Evolutionary conservation across 495 filamentous ascomycete genomes (phyloP).

Genomic region (Xylaria flabelliformis): DNA sequence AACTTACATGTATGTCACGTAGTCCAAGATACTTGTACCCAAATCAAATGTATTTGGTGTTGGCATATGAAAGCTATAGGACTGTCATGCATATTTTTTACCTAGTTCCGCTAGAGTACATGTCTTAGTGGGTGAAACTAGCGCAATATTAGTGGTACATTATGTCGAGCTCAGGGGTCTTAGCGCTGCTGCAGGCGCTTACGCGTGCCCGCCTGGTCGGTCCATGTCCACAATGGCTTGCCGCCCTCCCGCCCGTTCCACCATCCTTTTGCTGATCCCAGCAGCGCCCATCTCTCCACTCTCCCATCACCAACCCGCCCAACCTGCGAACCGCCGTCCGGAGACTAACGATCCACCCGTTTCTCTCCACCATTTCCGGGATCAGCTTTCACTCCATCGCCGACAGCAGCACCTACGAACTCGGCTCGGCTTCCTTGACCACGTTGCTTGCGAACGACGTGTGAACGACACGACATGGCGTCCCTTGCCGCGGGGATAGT

Average conservation of each 20-base stretch:
- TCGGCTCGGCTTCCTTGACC: not conserved
- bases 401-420: not conserved
- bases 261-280: constrained; percentile 1
- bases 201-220: constrained; percentile 2
- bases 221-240: not conserved
- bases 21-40: not conserved
- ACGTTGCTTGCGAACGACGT: not conserved
- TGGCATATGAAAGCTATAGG: not conserved
- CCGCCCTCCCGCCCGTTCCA: not conserved
- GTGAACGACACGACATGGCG: constrained; percentile 32
- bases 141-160: constrained; percentile 1
- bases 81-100: not conserved
- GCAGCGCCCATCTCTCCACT: constrained; percentile 19
- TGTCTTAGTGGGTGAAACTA: not conserved
- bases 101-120: not conserved
- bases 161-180: not conserved
- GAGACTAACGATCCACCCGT: constrained; percentile 23
- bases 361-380: constrained; percentile 11
- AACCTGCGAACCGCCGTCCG: constrained; percentile 23
- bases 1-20: not conserved
- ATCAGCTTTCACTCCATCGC: constrained; percentile 9
- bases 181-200: not conserved
- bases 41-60: not conserved
- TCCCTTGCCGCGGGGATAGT: constrained; percentile 44
- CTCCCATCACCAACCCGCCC: constrained; percentile 17